Evolutionary conservation across 2,329 filamentous ascomycete species (phyloP).

Genomic region (Cladorrhinum sp.): DNA sequence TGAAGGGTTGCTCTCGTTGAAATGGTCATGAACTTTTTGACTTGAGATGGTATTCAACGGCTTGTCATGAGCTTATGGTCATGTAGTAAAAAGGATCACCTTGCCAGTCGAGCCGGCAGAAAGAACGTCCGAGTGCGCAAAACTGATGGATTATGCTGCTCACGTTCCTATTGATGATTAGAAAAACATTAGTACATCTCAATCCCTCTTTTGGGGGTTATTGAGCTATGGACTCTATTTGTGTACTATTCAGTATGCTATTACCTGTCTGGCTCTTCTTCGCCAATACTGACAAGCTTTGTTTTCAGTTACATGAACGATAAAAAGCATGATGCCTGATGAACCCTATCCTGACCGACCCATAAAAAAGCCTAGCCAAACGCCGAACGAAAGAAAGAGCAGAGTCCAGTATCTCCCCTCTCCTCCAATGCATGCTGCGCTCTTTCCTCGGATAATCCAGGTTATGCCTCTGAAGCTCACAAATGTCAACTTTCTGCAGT

Average conservation of each 20-base stretch:
- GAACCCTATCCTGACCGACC: not conserved
- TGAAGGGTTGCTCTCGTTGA: no score
- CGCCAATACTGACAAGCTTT: not conserved
- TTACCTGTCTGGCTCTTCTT: not conserved
- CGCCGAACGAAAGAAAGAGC: slow-evolving; percentile 12
- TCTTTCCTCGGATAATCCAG: not conserved
- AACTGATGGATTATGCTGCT: no score
- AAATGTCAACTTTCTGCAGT: not conserved
- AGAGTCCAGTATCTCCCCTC: not conserved
- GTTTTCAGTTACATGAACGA: not conserved
- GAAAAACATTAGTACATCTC: no score
- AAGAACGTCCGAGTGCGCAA: no score
- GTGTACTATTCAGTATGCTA: not conserved
- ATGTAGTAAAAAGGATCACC: no score
- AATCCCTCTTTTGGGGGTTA: not conserved
- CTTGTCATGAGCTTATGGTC: no score
- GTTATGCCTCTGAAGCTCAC: not conserved
- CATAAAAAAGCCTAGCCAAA: slow-evolving; percentile 12
- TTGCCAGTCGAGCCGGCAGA: no score
- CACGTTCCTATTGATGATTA: no score
- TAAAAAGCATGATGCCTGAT: not conserved
- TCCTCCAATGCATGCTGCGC: not conserved
- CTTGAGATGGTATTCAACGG: no score
- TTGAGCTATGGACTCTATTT: not conserved
- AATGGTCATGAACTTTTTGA: no score